These are phyloP conservation scores for Viola pubescens DNA, from an alignment of 441 rosid genomes.

Conservation along the genomic window DNA sequence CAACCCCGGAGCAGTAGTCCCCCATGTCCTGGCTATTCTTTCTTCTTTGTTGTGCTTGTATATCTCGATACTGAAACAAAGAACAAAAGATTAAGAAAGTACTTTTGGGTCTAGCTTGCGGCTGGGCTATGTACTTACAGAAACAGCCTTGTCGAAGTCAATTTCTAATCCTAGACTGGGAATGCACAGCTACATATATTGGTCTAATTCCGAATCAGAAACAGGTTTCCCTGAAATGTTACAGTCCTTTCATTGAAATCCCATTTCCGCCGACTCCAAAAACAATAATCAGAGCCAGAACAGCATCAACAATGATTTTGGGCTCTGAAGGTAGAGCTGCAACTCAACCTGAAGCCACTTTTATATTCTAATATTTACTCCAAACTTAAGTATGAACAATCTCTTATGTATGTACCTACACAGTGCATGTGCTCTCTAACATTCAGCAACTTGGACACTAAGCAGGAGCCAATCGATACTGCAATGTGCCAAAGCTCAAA, in stretches of 20 bases:
- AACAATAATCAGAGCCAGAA: neutral
- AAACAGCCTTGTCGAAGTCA: too few relatives aligned
- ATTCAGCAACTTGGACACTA: neutral
- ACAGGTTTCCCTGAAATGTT: neutral
- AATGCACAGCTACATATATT: too few relatives aligned
- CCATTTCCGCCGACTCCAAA: neutral
- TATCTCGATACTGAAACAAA: constrained; percentile 58
- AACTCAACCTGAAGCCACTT: neutral
- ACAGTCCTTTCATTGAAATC: neutral
- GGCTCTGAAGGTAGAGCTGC: neutral
- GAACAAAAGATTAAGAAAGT: neutral
- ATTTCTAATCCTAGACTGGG: too few relatives aligned
- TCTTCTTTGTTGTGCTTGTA: constrained; percentile 90
- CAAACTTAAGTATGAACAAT: neutral
- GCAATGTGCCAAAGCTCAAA: too few relatives aligned
- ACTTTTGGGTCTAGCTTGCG: neutral
- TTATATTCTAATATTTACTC: neutral
- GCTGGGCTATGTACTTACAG: too few relatives aligned
- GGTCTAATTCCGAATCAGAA: neutral
- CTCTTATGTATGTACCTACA: neutral
- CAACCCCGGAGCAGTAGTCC: constrained; percentile 74
- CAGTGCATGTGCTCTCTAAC: neutral
- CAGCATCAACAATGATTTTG: neutral
- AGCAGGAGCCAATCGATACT: too few relatives aligned
- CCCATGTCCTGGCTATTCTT: constrained; percentile 89